phyloP scores from a whole-genome alignment of 306 rosid species.

The Benincasa hispida region DNA sequence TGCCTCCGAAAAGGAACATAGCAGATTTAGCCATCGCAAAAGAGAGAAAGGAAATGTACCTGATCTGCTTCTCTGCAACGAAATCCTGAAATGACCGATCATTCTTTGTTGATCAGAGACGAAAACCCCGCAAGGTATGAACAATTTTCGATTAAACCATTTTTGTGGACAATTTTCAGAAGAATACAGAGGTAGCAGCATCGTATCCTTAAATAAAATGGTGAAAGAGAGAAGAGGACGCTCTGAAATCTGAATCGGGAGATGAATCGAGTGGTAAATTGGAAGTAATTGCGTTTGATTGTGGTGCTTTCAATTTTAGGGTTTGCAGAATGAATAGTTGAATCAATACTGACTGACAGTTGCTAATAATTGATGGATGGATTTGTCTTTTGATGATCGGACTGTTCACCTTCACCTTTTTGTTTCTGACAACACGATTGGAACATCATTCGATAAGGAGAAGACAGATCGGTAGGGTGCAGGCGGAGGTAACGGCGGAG shows the following conservation, averaged over 20 bases:
- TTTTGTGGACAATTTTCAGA: neutral
- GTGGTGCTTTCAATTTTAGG: neutral
- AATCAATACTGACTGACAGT: neutral
- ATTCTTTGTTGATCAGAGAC: neutral
- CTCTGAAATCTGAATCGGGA: neutral
- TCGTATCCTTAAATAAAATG: neutral
- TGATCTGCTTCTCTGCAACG: neutral
- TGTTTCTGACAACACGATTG: neutral
- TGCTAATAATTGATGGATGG: conserved; percentile 2
- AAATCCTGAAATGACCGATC: neutral
- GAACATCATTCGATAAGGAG: neutral
- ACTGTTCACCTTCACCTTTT: neutral
- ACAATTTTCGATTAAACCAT: neutral
- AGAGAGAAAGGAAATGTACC: neutral
- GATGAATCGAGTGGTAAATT: neutral
- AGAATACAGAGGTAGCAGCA: neutral
- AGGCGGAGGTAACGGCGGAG: neutral
- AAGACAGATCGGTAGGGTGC: neutral
- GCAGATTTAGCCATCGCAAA: neutral
- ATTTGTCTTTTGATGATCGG: neutral
- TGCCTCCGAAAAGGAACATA: neutral
- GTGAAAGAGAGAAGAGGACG: neutral
- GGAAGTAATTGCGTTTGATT: neutral
- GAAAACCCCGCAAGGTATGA: neutral
- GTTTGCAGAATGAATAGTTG: conserved; percentile 2